phyloP scores from a whole-genome alignment of 2,329 filamentous ascomycete species.

The Beauveria australis region DNA sequence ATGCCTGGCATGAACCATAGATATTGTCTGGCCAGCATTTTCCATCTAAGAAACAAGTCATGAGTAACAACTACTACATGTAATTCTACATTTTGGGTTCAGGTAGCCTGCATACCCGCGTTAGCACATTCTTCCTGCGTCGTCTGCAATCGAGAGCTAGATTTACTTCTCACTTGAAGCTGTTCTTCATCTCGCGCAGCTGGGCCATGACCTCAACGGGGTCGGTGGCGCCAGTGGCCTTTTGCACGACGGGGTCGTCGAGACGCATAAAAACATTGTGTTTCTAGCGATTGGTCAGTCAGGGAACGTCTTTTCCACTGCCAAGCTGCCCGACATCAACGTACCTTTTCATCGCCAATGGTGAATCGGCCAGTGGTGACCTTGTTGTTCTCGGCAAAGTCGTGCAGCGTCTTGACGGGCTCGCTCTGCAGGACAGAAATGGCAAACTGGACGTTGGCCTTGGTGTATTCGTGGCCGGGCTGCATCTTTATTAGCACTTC shows the following conservation, averaged over 20 bases:
- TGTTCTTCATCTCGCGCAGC: constrained; percentile 86
- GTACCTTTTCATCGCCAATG: constrained; percentile 91
- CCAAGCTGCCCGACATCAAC: neutral
- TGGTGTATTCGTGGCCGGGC: constrained; percentile 98
- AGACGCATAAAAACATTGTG: constrained; percentile 97
- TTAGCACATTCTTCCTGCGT: neutral
- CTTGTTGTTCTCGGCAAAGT: constrained; percentile 69
- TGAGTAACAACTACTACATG: constrained; percentile 11
- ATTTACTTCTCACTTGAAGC: constrained; percentile 47
- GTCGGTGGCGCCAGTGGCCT: constrained; percentile 71
- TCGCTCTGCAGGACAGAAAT: constrained; percentile 67
- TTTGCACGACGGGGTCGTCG: constrained; percentile 75
- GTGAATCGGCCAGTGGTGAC: constrained; percentile 95
- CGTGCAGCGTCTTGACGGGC: constrained; percentile 66
- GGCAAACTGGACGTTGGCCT: constrained; percentile 85
- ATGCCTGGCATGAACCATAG: constrained; percentile 6
- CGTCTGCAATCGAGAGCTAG: neutral
- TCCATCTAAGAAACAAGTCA: constrained; percentile 2
- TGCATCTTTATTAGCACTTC: constrained; percentile 24
- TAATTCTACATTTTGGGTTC: constrained; percentile 17
- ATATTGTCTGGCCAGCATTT: neutral
- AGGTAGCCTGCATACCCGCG: constrained; percentile 18
- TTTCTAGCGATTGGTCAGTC: constrained; percentile 40
- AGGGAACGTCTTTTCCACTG: neutral
- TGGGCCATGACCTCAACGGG: constrained; percentile 78